These are phyloP conservation scores for Puccinia hordei DNA, from an alignment of 1,284 basidiomycete genomes.

Conservation along the genomic window DNA sequence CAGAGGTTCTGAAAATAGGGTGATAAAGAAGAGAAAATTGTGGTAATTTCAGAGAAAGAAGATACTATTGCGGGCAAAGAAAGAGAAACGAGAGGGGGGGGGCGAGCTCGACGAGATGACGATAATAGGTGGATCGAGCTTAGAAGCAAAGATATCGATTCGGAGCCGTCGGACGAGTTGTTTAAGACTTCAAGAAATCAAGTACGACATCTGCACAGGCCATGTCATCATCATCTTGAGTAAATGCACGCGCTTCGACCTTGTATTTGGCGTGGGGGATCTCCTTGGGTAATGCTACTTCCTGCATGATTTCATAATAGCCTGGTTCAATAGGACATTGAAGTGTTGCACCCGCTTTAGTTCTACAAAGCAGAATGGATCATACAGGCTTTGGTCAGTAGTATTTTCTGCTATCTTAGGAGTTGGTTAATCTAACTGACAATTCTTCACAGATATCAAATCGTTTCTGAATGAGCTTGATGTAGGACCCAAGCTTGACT, in stretches of 20 bases:
- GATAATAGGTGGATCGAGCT: no score
- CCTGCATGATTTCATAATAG: conserved; percentile 72
- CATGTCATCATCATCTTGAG: conserved; percentile 74
- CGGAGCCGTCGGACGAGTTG: neutral
- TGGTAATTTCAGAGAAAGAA: no score
- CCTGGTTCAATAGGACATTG: conserved; percentile 78
- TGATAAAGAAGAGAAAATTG: no score
- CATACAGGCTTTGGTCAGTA: neutral
- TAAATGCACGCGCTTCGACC: conserved; percentile 73
- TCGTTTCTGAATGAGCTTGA: conserved; percentile 76
- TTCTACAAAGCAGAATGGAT: conserved; percentile 61
- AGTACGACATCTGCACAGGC: conserved; percentile 72
- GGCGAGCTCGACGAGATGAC: no score
- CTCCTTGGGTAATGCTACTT: conserved; percentile 79
- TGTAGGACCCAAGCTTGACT: conserved; percentile 78
- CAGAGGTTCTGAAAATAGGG: no score
- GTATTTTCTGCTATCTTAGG: no score
- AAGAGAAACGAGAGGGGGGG: no score
- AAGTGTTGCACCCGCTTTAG: conserved; percentile 70
- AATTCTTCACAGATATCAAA: conserved; percentile 91
- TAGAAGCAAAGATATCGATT: no score
- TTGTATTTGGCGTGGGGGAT: conserved; percentile 81
- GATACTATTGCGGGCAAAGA: no score
- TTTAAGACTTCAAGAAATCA: conserved; percentile 44
- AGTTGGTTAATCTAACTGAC: conserved; percentile 64